A percentile compares a stretch with the other conserved stretches of the same genome.
Evolutionary conservation across 2,329 filamentous ascomycete species (phyloP).

Genomic region (Arachnomyces sp.): DNA sequence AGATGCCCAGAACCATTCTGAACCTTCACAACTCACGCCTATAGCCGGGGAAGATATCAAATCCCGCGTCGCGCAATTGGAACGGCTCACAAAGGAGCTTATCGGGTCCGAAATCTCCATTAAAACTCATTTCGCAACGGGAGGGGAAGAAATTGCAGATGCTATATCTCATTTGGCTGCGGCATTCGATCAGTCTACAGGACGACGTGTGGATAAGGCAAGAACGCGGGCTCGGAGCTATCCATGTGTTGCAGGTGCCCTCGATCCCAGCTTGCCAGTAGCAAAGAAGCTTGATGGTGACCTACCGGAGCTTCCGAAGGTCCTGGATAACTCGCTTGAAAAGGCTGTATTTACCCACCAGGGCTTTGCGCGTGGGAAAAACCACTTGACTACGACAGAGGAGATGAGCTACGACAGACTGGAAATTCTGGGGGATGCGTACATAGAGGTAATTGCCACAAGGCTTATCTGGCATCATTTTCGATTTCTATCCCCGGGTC

Average conservation of each 20-base stretch:
- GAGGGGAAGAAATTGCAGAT: constrained; percentile 14
- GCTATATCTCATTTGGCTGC: constrained; percentile 16
- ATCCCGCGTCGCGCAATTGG: constrained; percentile 15
- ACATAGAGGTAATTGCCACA: constrained; percentile 69
- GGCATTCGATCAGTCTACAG: constrained; percentile 11
- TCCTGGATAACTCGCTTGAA: constrained; percentile 54
- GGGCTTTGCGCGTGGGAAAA: constrained; percentile 34
- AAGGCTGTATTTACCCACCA: constrained; percentile 61
- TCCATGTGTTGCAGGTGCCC: too few relatives aligned
- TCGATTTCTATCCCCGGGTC: constrained; percentile 56
- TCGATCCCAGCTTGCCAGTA: too few relatives aligned
- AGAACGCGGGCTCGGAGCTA: too few relatives aligned
- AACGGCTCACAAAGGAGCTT: constrained; percentile 17
- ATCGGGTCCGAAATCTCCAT: constrained; percentile 1
- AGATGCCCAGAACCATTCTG: too few relatives aligned
- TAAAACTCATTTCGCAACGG: constrained; percentile 6
- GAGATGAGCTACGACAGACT: constrained; percentile 66
- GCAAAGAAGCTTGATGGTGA: too few relatives aligned
- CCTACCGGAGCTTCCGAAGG: constrained; percentile 45
- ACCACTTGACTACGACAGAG: constrained; percentile 16
- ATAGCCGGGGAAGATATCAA: constrained; percentile 2
- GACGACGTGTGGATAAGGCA: too few relatives aligned
- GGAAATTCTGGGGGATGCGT: constrained; percentile 84
- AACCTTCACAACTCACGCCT: too few relatives aligned
- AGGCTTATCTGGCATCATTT: constrained; percentile 70